Base-by-base conservation (phyloP, 495 filamentous ascomycete species). In the Mycothermus thermophilus region DNA sequence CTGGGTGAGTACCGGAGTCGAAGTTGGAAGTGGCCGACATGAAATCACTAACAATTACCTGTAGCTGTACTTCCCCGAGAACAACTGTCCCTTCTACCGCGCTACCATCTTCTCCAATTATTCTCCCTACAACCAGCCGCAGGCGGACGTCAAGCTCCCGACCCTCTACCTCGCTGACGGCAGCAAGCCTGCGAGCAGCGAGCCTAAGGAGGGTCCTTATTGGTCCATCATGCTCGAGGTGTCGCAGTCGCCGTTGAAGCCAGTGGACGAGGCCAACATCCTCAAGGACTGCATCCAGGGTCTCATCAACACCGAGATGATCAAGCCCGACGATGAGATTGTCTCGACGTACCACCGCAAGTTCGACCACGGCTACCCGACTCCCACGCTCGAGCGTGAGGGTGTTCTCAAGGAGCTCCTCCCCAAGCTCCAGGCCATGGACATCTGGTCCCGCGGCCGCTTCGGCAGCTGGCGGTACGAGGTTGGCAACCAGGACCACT, bases 91-190 rank as follows among this genome's bases (percentile, higher is more conserved):
- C 55, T 99, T 99, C 77, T 99, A 99, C 71, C 85, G 90, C 50
- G 90, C 90, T 52, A 99, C 90, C 43, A 96, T 99, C 66, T 99
- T 99, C 77, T 96, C 90, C 63, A 99, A 99, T 77, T 99, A 99
- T 72, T 96, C 92, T 12, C 90, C 88, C 39, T 74, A 93, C 75
- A 99, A 99, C 68, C 90, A 96, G 64, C 90, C 90, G 13, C 64
- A 77, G 34, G 66, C 72, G 28, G 76, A 75, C 37, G 77, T 71
- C 51, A 90, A 92, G 68, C 79, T 99, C 25, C 73, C 85, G 28
- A 96, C 90, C 10, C 63, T 81, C 38, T 80, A 84, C 52, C 71
- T 83, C 20, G 90, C 84, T 17, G 67, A 93, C 42, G 90, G 90
- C 60, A 78, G 74, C 58, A 80, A 81, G 63, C 74, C 87, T 26